phyloP scores from a whole-genome alignment of 2,329 filamentous ascomycete species.

The Xylariaceae sp. region DNA sequence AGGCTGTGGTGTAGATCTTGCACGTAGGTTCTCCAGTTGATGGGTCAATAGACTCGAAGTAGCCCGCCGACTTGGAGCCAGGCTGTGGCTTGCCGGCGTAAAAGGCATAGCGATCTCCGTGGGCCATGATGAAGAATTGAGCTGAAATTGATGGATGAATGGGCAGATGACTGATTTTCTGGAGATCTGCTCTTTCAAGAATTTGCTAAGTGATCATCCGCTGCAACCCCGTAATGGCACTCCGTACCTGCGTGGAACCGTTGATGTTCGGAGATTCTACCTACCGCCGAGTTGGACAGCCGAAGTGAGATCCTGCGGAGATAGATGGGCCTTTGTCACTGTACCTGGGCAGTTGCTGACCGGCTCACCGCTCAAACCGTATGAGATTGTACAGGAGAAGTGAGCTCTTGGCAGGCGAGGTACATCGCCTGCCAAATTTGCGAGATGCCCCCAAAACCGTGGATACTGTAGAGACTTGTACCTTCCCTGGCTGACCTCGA shows the following conservation, averaged over 20 bases:
- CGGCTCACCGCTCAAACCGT: neutral
- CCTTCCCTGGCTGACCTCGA: too few species aligned
- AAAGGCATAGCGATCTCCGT: slow-evolving; percentile 57
- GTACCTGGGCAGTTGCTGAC: neutral
- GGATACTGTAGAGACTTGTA: neutral
- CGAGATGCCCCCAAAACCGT: neutral
- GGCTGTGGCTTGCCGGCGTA: slow-evolving; percentile 66
- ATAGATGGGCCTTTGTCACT: neutral
- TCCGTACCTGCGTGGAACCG: neutral
- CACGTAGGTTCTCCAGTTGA: slow-evolving; percentile 64
- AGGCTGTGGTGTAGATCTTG: slow-evolving; percentile 65
- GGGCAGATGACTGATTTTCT: too few species aligned
- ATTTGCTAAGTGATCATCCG: neutral
- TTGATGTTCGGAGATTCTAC: neutral
- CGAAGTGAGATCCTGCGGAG: too few species aligned
- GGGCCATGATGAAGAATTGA: slow-evolving; percentile 21
- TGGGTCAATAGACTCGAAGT: slow-evolving; percentile 70
- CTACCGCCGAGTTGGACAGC: too few species aligned
- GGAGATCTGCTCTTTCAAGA: neutral
- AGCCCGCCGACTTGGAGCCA: slow-evolving; percentile 51
- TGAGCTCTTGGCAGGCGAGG: too few species aligned
- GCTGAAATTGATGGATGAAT: slow-evolving; percentile 2
- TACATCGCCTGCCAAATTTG: too few species aligned
- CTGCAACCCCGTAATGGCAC: neutral
- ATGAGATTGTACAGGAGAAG: neutral